Conservation (phyloP, 2,329 filamentous ascomycete genomes). For the Sporothrix schenckii region DNA sequence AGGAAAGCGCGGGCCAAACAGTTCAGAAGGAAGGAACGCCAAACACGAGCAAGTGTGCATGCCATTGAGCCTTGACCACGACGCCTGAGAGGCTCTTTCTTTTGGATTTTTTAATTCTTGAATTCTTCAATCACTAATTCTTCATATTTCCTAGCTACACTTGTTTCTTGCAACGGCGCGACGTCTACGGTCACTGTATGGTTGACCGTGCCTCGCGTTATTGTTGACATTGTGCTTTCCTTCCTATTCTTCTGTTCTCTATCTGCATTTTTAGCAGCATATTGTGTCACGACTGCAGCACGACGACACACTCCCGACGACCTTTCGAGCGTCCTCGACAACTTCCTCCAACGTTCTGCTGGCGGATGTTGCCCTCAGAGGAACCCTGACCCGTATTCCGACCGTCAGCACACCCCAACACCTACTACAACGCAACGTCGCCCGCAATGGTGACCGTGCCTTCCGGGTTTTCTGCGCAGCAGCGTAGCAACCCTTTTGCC, state of each 20-base stretch:
- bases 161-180: slow-evolving; percentile 25
- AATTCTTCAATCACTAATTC: slow-evolving; percentile 17
- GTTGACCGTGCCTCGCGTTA: neutral
- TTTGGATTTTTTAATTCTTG: neutral
- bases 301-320: neutral
- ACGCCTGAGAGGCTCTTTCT: slow-evolving; percentile 24
- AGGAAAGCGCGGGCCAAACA: slow-evolving; percentile 17
- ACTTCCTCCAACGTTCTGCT: slow-evolving; percentile 15
- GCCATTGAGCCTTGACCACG: slow-evolving; percentile 30
- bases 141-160: slow-evolving; percentile 24
- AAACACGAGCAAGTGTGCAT: slow-evolving; percentile 31
- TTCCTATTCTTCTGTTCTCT: neutral
- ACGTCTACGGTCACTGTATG: slow-evolving; percentile 13
- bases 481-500: slow-evolving; percentile 77
- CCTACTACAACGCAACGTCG: neutral
- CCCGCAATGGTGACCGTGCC: slow-evolving; percentile 29
- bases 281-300: slow-evolving; percentile 18
- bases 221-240: neutral
- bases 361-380: slow-evolving; percentile 31
- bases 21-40: slow-evolving; percentile 22
- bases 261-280: neutral
- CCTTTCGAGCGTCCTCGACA: slow-evolving; percentile 2
- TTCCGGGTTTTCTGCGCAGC: slow-evolving; percentile 31
- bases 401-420: neutral
- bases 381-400: neutral